phyloP scores from a whole-genome alignment of 2,329 filamentous ascomycete species.

The Penicillium sp. region DNA sequence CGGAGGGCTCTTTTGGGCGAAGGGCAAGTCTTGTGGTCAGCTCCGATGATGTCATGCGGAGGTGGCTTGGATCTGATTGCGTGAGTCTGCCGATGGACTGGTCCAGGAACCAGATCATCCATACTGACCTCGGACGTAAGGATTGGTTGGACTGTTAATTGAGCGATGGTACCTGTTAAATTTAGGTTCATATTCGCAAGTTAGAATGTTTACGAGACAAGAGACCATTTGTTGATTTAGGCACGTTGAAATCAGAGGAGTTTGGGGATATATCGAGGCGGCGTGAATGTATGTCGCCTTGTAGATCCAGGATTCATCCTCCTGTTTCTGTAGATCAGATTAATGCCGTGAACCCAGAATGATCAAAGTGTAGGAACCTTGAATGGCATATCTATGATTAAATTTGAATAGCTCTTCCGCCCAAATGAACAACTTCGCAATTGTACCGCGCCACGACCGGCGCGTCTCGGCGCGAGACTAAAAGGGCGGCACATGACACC shows the following conservation, averaged over 20 bases:
- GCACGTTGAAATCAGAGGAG: too few relatives aligned
- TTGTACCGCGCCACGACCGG: neutral
- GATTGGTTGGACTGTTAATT: neutral
- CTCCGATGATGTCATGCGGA: conserved; percentile 29
- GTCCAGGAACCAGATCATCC: neutral
- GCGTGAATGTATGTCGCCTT: too few relatives aligned
- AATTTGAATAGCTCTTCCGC: neutral
- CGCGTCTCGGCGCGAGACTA: neutral
- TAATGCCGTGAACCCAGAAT: too few relatives aligned
- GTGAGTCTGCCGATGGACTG: neutral
- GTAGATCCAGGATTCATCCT: too few relatives aligned
- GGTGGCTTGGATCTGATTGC: neutral
- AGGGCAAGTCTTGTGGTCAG: neutral
- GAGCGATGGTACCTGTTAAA: neutral
- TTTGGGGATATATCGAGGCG: too few relatives aligned
- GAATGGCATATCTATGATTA: too few relatives aligned
- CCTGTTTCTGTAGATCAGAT: too few relatives aligned
- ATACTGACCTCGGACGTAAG: too few relatives aligned
- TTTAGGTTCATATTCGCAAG: neutral
- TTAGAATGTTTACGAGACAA: too few relatives aligned
- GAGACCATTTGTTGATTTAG: too few relatives aligned
- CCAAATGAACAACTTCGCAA: too few relatives aligned
- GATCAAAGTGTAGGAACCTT: too few relatives aligned
- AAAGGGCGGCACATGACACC: neutral
- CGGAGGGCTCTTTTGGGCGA: neutral